phyloP scores from a whole-genome alignment of 1,284 basidiomycete genomes.

The Amylostereum areolatum region DNA sequence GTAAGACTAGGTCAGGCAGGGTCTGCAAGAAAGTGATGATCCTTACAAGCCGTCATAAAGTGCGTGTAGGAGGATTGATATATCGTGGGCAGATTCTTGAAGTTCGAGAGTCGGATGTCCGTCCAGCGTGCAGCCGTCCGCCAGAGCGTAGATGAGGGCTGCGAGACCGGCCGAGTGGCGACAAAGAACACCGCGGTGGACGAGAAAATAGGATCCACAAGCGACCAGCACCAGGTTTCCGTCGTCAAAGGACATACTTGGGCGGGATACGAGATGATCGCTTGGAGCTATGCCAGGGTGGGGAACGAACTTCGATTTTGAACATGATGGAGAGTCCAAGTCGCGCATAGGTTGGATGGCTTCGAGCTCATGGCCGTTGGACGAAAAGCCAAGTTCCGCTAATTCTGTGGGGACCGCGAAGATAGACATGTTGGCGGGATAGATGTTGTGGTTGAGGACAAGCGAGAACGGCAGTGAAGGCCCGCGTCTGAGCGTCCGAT shows the following conservation, averaged over 20 bases:
- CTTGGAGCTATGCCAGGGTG: too few relatives aligned
- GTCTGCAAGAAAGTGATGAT: neutral
- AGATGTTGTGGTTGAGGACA: too few relatives aligned
- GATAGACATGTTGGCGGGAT: too few relatives aligned
- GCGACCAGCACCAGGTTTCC: conserved; percentile 60
- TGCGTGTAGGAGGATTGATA: conserved; percentile 48
- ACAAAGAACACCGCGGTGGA: conserved; percentile 58
- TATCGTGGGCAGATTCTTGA: conserved; percentile 44
- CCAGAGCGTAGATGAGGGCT: conserved; percentile 23
- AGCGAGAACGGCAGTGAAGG: too few relatives aligned
- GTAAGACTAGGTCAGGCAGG: too few relatives aligned
- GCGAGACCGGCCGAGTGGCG: conserved; percentile 51
- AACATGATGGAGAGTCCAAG: too few relatives aligned
- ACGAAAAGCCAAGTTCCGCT: too few relatives aligned
- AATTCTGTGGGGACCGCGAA: too few relatives aligned
- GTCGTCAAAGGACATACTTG: conserved; percentile 57
- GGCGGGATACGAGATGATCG: conserved; percentile 22
- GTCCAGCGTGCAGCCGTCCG: conserved; percentile 32
- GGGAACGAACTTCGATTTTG: too few relatives aligned
- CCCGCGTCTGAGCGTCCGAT: too few relatives aligned
- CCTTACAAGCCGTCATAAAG: conserved; percentile 59
- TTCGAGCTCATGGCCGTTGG: too few relatives aligned
- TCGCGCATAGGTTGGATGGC: too few relatives aligned
- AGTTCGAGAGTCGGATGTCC: conserved; percentile 48
- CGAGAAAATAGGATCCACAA: conserved; percentile 52